Conservation (phyloP, 495 filamentous ascomycete species). For the Entonaema liquescens region DNA sequence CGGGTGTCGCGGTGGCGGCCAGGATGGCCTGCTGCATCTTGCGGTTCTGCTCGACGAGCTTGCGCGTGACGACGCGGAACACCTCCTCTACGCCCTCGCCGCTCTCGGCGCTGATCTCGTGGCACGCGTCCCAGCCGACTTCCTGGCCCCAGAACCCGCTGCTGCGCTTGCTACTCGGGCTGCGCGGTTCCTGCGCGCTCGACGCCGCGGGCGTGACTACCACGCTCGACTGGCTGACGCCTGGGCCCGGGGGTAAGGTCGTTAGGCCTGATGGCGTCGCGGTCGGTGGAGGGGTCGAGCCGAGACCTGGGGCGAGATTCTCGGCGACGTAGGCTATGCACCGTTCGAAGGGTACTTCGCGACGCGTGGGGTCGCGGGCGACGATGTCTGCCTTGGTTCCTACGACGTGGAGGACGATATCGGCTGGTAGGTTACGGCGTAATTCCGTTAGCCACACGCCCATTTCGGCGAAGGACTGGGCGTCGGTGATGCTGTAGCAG, state of each 20-base stretch:
- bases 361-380: slow-evolving; percentile 73
- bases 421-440: slow-evolving; percentile 70
- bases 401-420: slow-evolving; percentile 93
- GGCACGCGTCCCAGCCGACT: slow-evolving; percentile 93
- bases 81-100: slow-evolving; percentile 98
- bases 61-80: slow-evolving; percentile 91
- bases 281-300: slow-evolving; percentile 71
- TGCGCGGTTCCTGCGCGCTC: slow-evolving; percentile 59
- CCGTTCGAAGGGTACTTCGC: slow-evolving; percentile 89
- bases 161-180: slow-evolving; percentile 78
- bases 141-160: slow-evolving; percentile 92
- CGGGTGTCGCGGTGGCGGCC: slow-evolving; percentile 53
- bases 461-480: slow-evolving; percentile 89
- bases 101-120: slow-evolving; percentile 93
- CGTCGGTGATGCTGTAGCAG: slow-evolving; percentile 91
- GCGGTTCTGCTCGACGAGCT: slow-evolving; percentile 90
- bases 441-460: slow-evolving; percentile 87
- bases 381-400: slow-evolving; percentile 96
- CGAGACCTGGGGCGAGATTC: slow-evolving; percentile 74
- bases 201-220: slow-evolving; percentile 38
- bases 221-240: slow-evolving; percentile 35
- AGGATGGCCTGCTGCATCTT: slow-evolving; percentile 67
- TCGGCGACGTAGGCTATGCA: slow-evolving; percentile 96
- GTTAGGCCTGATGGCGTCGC: slow-evolving; percentile 52
- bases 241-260: slow-evolving; percentile 29